phyloP scores from a whole-genome alignment of 352 stramenopile species.

The Phytophthora sp. region DNA sequence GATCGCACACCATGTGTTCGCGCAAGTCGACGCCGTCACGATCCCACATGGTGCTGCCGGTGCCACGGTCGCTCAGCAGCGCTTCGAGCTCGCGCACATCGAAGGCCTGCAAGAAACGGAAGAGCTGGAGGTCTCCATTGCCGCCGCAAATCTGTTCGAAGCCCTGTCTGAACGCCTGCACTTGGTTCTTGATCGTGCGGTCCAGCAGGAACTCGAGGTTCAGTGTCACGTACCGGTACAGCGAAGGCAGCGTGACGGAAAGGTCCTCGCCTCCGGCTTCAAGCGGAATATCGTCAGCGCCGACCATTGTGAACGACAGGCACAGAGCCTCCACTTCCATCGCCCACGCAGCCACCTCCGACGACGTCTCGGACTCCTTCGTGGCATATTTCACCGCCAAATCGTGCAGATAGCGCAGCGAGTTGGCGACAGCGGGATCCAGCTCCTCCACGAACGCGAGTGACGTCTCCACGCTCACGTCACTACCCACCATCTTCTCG shows the following conservation, averaged over 20 bases:
- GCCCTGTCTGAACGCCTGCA: slow-evolving; percentile 69
- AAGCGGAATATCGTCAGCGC: slow-evolving; percentile 65
- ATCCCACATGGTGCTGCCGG: slow-evolving; percentile 64
- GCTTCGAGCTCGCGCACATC: slow-evolving; percentile 67
- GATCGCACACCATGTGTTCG: slow-evolving; percentile 83
- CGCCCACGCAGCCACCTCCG: slow-evolving; percentile 29
- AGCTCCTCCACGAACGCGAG: slow-evolving; percentile 69
- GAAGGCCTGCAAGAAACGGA: slow-evolving; percentile 62
- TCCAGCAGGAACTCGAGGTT: slow-evolving; percentile 70
- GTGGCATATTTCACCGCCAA: slow-evolving; percentile 29
- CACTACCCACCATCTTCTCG: slow-evolving; percentile 53
- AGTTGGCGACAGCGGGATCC: slow-evolving; percentile 73
- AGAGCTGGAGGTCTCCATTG: slow-evolving; percentile 30
- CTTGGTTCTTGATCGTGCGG: slow-evolving; percentile 62
- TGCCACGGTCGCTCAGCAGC: slow-evolving; percentile 62
- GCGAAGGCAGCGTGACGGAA: slow-evolving; percentile 53
- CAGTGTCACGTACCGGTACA: slow-evolving; percentile 61
- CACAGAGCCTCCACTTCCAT: slow-evolving; percentile 67
- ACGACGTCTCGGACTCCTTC: slow-evolving; percentile 18
- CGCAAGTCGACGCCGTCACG: slow-evolving; percentile 71
- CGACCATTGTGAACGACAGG: slow-evolving; percentile 81
- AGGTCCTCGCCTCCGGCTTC: slow-evolving; percentile 43
- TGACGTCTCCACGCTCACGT: slow-evolving; percentile 52
- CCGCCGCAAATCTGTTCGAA: slow-evolving; percentile 69
- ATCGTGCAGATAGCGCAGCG: slow-evolving; percentile 61